These are phyloP conservation scores for Diatrype stigma DNA, from an alignment of 2,329 filamentous ascomycete species.

Conservation along the genomic window DNA sequence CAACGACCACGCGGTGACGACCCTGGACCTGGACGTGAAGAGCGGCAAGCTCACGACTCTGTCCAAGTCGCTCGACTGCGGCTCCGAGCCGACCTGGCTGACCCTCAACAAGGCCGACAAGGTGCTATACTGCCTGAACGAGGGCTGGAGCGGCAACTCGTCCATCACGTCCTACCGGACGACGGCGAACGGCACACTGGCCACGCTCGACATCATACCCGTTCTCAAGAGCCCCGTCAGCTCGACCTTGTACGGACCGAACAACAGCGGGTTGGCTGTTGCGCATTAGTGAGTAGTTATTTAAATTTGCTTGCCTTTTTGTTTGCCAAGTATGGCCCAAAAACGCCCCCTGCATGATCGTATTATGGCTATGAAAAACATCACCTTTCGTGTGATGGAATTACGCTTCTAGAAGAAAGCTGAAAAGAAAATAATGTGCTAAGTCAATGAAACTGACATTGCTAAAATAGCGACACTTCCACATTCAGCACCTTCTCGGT, in stretches of 20 bases:
- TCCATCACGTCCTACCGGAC: slow-evolving; percentile 28
- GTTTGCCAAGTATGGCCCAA: slow-evolving; percentile 5
- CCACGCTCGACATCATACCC: slow-evolving; percentile 29
- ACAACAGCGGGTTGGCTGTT: slow-evolving; percentile 23
- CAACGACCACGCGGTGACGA: slow-evolving; percentile 40
- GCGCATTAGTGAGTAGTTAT: slow-evolving; percentile 27
- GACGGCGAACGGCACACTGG: slow-evolving; percentile 44
- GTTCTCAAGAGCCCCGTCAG: slow-evolving; percentile 24
- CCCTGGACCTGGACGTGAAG: slow-evolving; percentile 36
- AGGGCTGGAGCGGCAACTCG: slow-evolving; percentile 34
- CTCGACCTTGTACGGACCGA: slow-evolving; percentile 24
- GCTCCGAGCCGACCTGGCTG: slow-evolving; percentile 56
- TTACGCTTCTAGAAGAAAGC: too few species aligned
- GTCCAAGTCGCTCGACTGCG: slow-evolving; percentile 44
- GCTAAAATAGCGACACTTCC: slow-evolving; percentile 18
- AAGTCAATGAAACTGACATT: slow-evolving; percentile 2
- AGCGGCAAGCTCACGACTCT: slow-evolving; percentile 36
- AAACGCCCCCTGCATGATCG: too few species aligned
- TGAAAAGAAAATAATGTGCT: not conserved
- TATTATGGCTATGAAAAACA: too few species aligned
- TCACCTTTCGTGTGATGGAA: too few species aligned
- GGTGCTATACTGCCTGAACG: slow-evolving; percentile 57
- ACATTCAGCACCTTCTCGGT: slow-evolving; percentile 43
- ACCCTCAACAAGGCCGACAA: slow-evolving; percentile 47
- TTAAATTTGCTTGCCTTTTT: slow-evolving; percentile 7